These are phyloP conservation scores for Aquilaria sinensis DNA, from an alignment of 345 rosid genomes.

Conservation along the genomic window DNA sequence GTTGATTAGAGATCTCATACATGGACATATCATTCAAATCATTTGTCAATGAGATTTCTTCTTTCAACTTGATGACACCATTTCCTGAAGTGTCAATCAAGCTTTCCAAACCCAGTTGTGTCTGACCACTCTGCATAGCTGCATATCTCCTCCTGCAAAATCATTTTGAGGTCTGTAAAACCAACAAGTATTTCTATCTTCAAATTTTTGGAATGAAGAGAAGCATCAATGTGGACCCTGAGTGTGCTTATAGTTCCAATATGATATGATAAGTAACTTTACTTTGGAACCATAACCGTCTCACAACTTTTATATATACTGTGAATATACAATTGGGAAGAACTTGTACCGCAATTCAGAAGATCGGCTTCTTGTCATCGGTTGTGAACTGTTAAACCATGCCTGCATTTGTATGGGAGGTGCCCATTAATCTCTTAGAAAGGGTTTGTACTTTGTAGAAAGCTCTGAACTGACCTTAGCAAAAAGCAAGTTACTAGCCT, in stretches of 20 bases:
- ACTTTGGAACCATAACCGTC: not conserved
- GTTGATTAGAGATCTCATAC: conserved; percentile 32
- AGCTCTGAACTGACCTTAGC: conserved; percentile 45
- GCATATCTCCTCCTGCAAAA: conserved; percentile 56
- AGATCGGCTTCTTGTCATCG: conserved; percentile 77
- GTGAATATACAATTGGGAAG: not conserved
- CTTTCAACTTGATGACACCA: conserved; percentile 27
- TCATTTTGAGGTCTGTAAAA: not conserved
- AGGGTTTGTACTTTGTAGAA: not conserved
- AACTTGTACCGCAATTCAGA: conserved; percentile 54
- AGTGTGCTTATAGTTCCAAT: not conserved
- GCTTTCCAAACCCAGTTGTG: conserved; percentile 30
- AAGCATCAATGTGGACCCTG: too few species aligned
- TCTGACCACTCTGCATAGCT: conserved; percentile 52
- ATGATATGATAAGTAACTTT: too few species aligned
- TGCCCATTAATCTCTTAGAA: too few species aligned
- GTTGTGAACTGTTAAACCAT: conserved; percentile 70
- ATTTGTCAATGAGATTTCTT: conserved; percentile 30
- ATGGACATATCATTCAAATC: conserved; percentile 24
- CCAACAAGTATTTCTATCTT: not conserved
- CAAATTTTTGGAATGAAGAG: not conserved
- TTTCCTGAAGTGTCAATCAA: conserved; percentile 22
- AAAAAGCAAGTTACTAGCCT: conserved; percentile 42
- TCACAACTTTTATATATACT: too few species aligned
- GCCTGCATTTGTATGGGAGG: conserved; percentile 29